Evolutionary conservation across 768 basidiomycete species (phyloP).

Genomic region (Antrodiella citrinella): DNA sequence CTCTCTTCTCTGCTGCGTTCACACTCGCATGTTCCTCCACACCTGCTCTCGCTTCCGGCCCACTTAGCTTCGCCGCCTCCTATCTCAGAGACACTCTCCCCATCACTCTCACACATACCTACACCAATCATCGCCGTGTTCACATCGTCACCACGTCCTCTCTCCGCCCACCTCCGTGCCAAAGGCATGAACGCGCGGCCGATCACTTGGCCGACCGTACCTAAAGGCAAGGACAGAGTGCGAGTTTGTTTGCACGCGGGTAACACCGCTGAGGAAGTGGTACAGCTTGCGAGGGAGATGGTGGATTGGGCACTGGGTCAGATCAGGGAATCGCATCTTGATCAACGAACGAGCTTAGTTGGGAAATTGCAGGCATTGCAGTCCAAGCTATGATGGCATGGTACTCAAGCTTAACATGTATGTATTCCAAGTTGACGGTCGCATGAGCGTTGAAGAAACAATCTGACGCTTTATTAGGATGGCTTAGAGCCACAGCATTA

Average conservation of each 20-base stretch:
- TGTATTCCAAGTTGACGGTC: too few relatives aligned
- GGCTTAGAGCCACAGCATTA: too few relatives aligned
- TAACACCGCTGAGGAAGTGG: slow-evolving; percentile 59
- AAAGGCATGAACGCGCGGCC: slow-evolving; percentile 59
- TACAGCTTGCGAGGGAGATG: slow-evolving; percentile 31
- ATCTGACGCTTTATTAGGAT: too few relatives aligned
- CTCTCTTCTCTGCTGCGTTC: slow-evolving; percentile 22
- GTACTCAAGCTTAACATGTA: too few relatives aligned
- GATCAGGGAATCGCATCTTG: too few relatives aligned
- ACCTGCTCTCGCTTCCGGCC: slow-evolving; percentile 24
- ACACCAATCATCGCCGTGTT: slow-evolving; percentile 85
- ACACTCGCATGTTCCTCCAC: slow-evolving; percentile 15
- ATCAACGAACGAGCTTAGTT: too few relatives aligned
- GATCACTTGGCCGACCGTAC: slow-evolving; percentile 85
- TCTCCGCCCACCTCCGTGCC: slow-evolving; percentile 55
- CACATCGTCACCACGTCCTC: slow-evolving; percentile 65
- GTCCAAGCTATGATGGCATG: too few relatives aligned
- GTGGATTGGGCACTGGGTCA: slow-evolving; percentile 19
- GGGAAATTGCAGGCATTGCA: too few relatives aligned
- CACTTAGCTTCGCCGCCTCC: slow-evolving; percentile 23
- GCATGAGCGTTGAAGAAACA: too few relatives aligned
- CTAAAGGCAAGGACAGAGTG: slow-evolving; percentile 77
- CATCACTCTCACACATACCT: slow-evolving; percentile 21
- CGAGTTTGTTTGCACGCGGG: slow-evolving; percentile 83
- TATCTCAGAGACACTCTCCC: slow-evolving; percentile 9